Evolutionary conservation across 495 filamentous ascomycete genomes (phyloP), one percentile per base, ranked within the genome.

Genomic region (Talaromyces stipitatus): DNA sequence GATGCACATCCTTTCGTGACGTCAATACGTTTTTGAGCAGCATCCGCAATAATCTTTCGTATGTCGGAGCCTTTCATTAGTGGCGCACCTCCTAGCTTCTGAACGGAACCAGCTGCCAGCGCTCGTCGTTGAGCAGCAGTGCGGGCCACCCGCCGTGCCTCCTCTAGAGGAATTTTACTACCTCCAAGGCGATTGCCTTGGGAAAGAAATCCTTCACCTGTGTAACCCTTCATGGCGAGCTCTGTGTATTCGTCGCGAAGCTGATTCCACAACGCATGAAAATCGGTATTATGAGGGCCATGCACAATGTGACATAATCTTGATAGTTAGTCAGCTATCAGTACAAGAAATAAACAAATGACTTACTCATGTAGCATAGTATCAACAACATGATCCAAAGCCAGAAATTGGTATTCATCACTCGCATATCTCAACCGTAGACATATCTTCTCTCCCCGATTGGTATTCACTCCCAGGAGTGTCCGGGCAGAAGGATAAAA

Each of bases 341-440:
- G n/a, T n/a, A n/a, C n/a, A n/a, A 7, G 8, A 12, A 11, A 29
- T 33, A 24, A 23, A n/a, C 22, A 12, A 10, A 2, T 2, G n/a
- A 71, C 76, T 65, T 64, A 84, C 81, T 97, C 94, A 66, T 98
- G 94, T 28, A 98, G 82, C 88, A 97, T 92, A 1, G 92, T 97
- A 69, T 95, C 90, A 12, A 87, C 76, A 2, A 96, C 80, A 59
- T 88, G 72, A 54, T 96, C 90, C 24, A 91, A 62, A 8, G 89
- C 86, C 8, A 96, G 69, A 62, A 98, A 98, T 66, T 88, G 85
- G 51, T 71, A 81, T 38, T 83, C 76, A 71, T 97, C 89, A 58
- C 77, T 76, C 20, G 86, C 74, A 72, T 95, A 87, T 30, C 94
- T 87, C 22, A 98, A 74, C 55, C 92, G 85, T 22, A 98, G 74